Base-by-base conservation (phyloP, 139 green algal species). In the Haematococcus sp. region DNA sequence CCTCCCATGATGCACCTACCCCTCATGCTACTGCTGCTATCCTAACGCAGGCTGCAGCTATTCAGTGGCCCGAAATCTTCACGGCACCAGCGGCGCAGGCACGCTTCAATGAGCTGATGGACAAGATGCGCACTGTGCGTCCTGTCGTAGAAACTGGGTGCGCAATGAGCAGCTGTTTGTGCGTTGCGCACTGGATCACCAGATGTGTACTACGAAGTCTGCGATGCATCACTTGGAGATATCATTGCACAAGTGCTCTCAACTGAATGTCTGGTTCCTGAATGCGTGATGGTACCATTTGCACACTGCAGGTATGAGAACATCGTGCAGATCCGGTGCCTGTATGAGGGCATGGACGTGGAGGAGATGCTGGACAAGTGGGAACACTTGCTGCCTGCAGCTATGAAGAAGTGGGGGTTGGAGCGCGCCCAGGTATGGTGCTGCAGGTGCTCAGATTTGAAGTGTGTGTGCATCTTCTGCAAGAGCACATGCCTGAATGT, bases 251-350 rank as follows among this genome's bases (percentile, higher is more conserved):
- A n/a, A n/a, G n/a, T n/a, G n/a, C n/a, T n/a, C n/a, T n/a, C n/a
- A n/a, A n/a, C n/a, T n/a, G n/a, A n/a, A n/a, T n/a, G n/a, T n/a
- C n/a, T n/a, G n/a, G n/a, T n/a, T n/a, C n/a, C n/a, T n/a, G n/a
- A n/a, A n/a, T n/a, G n/a, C n/a, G n/a, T n/a, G n/a, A n/a, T n/a
- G n/a, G n/a, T n/a, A n/a, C n/a, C n/a, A n/a, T n/a, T n/a, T n/a
- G n/a, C n/a, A n/a, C n/a, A n/a, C n/a, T n/a, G 65, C 77, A 95
- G 92, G 68, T 99, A 97, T 79, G 96, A 99, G 76, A 99, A 99
- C 81, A 82, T 98, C 19, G 84, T 98, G 11, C 92, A 98, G 74
- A 91, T 97, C 9, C 81, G 93, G 19, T 92, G 84, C 63, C 72
- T 98, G 76, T 87, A 95, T 31, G 93, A 97, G 75, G 91, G 91